Base-by-base conservation (phyloP, 768 basidiomycete species). In the Trametes cinnabarina region DNA sequence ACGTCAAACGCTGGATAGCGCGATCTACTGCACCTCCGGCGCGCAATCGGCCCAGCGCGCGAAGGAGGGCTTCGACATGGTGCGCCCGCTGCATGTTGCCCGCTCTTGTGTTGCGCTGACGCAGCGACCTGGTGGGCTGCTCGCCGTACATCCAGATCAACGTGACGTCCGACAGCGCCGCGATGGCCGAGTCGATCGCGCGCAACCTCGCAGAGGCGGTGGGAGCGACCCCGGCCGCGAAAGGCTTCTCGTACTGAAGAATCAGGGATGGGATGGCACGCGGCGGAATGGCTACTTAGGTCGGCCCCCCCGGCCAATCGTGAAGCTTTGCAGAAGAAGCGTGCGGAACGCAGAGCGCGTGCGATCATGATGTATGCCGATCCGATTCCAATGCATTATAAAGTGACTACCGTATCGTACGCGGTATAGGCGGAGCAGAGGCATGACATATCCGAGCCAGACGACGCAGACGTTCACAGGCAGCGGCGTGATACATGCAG, bases 81-180 rank as follows among this genome's bases (percentile, higher is more conserved):
- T 72, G 43, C 41, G 67, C 55, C 37, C 19, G n/a, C 51, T 4
- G 2, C 7, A 9, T 3, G 30, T 34, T 20, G 15, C 20, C 37
- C 14, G 22, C 6, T 8, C 9, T 3, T 22, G 9, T 23, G 26
- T 12, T 40, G 34, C 37, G 30, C 15, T 15, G 22, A n/a, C 5
- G n/a, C 14, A 20, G 35, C 41, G 47, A 44, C 42, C 4, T 15
- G 28, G 8, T 22, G 34, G 22, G 37, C 2, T n/a, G n/a, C n/a
- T n/a, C n/a, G n/a, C n/a, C n/a, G n/a, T n/a, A n/a, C n/a, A 39
- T 34, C 28, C 44, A 83, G 82, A 81, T 83, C 57, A 82, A 80
- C 58, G 81, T 79, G 1, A 73, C 72, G 0, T 74, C 71, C 32
- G 82, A 83, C 53, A 69, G 68, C 28, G 75, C 74, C 1, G 78